Base-by-base conservation (phyloP, 2,329 filamentous ascomycete species). In the Scytalidium lignicola region DNA sequence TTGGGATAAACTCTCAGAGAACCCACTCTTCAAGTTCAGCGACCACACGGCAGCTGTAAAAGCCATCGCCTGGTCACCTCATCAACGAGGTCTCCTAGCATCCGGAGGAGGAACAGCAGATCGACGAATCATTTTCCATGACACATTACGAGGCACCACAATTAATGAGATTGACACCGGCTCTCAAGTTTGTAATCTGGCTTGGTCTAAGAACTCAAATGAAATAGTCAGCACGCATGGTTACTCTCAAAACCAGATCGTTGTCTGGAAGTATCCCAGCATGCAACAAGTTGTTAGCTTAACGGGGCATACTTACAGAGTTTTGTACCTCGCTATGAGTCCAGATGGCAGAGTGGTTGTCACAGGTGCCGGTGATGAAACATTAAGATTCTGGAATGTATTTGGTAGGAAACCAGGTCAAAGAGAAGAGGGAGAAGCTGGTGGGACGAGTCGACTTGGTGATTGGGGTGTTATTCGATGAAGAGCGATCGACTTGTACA, bases 191-290 rank as follows among this genome's bases (percentile, higher is more conserved):
- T 99, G 93, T 72, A 99, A 99, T 64, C 76, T 99, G 41, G 88
- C 91, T 3, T 99, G 95, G 91, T 93, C 87, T 17, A 95, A 95
- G 64, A 96, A 96, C 67, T 96, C 90, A 7, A 96, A 96, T 65
- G 93, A 99, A 68, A 90, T 99, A 50, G 92, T 99, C 48, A 92
- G 87, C 45, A 99, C 93, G 1, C 93, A 99, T 64, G 93, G 93
- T 6, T 99, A 96, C 72, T 92, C 86, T 58, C 93, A 99, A 65
- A 96, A 99, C 66, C 93, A 97, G 68, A 96, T 99, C 60, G 92
- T 97, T 32, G 90, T 99, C 48, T 99, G 93, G 93, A 99, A 99
- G 65, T 99, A 99, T 64, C 93, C 93, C 1, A 91, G 86, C 58
- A 97, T 99, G 93, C 90, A 90, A 44, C 93, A 97, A 66, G 90